phyloP scores from a whole-genome alignment of 306 rosid genomes.

The Dryas drummondii region DNA sequence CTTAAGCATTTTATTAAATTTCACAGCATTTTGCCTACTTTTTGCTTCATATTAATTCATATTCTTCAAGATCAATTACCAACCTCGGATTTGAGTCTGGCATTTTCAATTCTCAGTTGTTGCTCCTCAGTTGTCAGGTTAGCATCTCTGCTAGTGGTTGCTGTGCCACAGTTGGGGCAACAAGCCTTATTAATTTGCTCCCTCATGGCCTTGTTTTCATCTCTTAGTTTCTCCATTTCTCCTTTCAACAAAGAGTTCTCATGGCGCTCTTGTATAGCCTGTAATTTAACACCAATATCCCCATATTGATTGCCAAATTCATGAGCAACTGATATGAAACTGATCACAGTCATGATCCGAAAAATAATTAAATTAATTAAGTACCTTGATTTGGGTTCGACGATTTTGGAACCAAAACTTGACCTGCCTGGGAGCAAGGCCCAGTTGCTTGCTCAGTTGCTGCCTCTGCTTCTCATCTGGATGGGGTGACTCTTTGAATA shows the following conservation, averaged over 20 bases:
- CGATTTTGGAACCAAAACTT: constrained; percentile 99
- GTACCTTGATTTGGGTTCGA: constrained; percentile 95
- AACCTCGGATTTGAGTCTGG: constrained; percentile 94
- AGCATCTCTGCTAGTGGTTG: constrained; percentile 54
- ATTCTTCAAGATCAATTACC: too few species aligned
- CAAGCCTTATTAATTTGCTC: constrained; percentile 68
- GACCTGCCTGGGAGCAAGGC: constrained; percentile 94
- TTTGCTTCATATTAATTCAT: too few species aligned
- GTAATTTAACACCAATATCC: not conserved
- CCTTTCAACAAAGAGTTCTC: constrained; percentile 81
- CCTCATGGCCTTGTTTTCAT: constrained; percentile 70
- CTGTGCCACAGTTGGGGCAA: constrained; percentile 86
- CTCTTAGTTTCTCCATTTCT: constrained; percentile 83
- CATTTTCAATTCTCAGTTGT: constrained; percentile 84
- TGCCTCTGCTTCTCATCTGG: constrained; percentile 99
- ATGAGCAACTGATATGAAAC: not conserved
- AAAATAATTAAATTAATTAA: too few species aligned
- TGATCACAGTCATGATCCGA: not conserved
- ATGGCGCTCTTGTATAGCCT: constrained; percentile 98
- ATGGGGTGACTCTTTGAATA: constrained; percentile 95
- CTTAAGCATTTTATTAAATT: not conserved
- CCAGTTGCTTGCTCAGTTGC: constrained; percentile 86
- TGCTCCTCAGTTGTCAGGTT: constrained; percentile 74
- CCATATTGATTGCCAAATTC: not conserved
- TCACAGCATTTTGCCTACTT: not conserved